These are phyloP conservation scores for Oidiodendron maius DNA, from an alignment of 495 filamentous ascomycete genomes.

Conservation along the genomic window DNA sequence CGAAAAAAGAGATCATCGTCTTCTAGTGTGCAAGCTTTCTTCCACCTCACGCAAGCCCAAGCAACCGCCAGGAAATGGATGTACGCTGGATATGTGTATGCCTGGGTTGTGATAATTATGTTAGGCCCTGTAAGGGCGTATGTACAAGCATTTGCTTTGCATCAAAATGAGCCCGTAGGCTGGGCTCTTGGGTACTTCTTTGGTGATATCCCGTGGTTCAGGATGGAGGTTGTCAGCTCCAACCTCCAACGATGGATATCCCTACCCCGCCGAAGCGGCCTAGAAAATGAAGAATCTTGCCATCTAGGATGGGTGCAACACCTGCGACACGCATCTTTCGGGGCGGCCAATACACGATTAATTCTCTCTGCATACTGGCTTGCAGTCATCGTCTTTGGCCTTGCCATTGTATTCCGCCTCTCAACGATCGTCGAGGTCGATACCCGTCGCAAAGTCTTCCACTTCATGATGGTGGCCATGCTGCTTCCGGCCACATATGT, in stretches of 20 bases:
- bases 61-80: conserved; percentile 72
- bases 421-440: conserved; percentile 73
- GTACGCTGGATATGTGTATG: conserved; percentile 76
- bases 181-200: conserved; percentile 91
- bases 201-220: conserved; percentile 65
- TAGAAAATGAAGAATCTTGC: conserved; percentile 29
- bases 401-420: conserved; percentile 67
- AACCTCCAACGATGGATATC: conserved; percentile 72
- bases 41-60: conserved; percentile 74
- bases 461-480: conserved; percentile 97
- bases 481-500: conserved; percentile 79
- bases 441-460: conserved; percentile 96
- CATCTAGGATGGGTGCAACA: conserved; percentile 52
- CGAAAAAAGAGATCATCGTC: conserved; percentile 64
- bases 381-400: conserved; percentile 58
- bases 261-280: conserved; percentile 49
- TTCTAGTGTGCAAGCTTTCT: conserved; percentile 61
- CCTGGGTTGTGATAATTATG: conserved; percentile 54
- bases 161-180: conserved; percentile 73
- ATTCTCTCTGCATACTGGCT: conserved; percentile 69
- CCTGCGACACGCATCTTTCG: conserved; percentile 51
- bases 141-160: conserved; percentile 58
- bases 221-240: conserved; percentile 56
- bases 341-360: conserved; percentile 77
- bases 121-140: conserved; percentile 66